A percentile compares a stretch with the other conserved stretches of the same genome.
phyloP scores from a whole-genome alignment of 257 asterid genomes.

The Solanum lycopersicoides region DNA sequence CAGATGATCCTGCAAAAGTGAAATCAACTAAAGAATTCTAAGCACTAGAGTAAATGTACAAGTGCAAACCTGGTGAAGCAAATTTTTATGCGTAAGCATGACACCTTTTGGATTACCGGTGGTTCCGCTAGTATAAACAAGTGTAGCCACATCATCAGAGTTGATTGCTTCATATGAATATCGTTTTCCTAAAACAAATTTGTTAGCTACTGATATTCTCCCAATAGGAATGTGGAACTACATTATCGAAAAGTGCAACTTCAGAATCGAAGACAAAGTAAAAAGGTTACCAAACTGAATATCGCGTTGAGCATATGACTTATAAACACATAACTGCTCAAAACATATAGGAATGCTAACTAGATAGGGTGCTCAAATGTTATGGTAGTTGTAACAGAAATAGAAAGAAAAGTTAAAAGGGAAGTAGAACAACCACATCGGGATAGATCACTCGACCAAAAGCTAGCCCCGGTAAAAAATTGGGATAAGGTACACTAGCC shows the following conservation, averaged over 20 bases:
- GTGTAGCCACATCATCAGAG: slow-evolving; percentile 76
- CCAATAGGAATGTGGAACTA: background rate
- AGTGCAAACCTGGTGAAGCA: slow-evolving; percentile 74
- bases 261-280: background rate
- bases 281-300: background rate
- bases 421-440: background rate
- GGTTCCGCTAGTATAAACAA: slow-evolving; percentile 90
- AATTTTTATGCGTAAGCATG: slow-evolving; percentile 86
- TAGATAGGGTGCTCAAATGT: background rate
- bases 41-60: background rate
- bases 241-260: background rate
- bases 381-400: background rate
- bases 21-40: background rate
- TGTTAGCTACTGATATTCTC: slow-evolving; percentile 5
- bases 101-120: slow-evolving; percentile 96
- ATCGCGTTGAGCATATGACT: background rate
- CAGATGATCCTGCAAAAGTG: background rate
- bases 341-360: background rate
- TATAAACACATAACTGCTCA: background rate
- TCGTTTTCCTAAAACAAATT: slow-evolving; percentile 34
- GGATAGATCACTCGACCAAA: background rate
- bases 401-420: background rate
- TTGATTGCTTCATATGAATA: slow-evolving; percentile 49
- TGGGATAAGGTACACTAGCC: background rate
- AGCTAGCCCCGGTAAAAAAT: background rate